phyloP scores from a whole-genome alignment of 139 green algal species.

The Micractinium sp. region DNA sequence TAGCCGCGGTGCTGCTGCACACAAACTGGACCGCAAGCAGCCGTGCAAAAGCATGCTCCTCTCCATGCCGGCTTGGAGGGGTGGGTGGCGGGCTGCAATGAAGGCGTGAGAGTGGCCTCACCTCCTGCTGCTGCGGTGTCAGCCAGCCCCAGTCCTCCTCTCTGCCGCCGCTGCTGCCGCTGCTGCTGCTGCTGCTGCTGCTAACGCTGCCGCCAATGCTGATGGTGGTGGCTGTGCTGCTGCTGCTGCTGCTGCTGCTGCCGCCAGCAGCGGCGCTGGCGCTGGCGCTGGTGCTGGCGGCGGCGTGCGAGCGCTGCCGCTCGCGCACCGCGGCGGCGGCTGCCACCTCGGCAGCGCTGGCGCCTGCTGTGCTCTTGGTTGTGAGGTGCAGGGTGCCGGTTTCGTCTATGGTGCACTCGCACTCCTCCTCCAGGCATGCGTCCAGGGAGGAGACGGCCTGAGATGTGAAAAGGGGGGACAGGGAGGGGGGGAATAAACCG shows the following conservation, averaged over 20 bases:
- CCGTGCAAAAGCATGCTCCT: background rate
- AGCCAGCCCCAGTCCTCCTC: background rate
- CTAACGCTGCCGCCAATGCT: background rate
- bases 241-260: background rate
- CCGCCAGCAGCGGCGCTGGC: background rate
- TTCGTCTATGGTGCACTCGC: slow-evolving; percentile 15
- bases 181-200: slow-evolving; percentile 9
- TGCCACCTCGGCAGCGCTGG: background rate
- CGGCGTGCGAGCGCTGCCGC: background rate
- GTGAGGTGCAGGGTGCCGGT: slow-evolving; percentile 18
- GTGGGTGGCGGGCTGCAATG: no score
- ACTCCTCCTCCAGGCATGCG: slow-evolving; percentile 4
- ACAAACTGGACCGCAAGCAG: background rate
- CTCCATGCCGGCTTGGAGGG: no score
- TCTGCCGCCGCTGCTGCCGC: background rate
- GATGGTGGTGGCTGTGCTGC: no score
- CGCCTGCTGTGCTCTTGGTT: background rate
- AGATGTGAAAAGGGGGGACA: slow-evolving; percentile 40
- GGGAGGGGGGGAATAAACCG: background rate
- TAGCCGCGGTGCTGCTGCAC: no score
- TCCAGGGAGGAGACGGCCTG: slow-evolving; percentile 32
- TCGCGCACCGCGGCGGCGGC: background rate
- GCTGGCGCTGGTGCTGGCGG: slow-evolving; percentile 9
- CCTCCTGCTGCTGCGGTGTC: slow-evolving; percentile 37
- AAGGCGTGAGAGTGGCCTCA: background rate